Evolutionary conservation across 2,329 filamentous ascomycete species (phyloP), one percentile per base, ranked within the genome.

Genomic region (Colletotrichum sp.): DNA sequence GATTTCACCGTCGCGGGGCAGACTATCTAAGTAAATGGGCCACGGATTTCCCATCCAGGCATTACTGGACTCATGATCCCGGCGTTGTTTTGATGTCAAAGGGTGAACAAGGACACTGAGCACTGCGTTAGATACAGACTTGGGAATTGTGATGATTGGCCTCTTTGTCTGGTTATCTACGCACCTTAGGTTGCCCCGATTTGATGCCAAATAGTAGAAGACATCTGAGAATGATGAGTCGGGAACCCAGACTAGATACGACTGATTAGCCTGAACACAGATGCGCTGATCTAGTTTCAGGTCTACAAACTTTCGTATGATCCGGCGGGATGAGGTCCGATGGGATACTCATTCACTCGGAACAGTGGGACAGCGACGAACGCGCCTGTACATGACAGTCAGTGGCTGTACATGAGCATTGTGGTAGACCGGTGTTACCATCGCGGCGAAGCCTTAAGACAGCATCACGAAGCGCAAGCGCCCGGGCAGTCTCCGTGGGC

Each of bases 201-300:
- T 84, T 16, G 81, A 67, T 18, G 82, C 80, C 43, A 84, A 48
- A 71, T 83, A 83, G 70, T 83, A 83, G 66, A 83, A 84, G 10
- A 84, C 82, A 48, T 83, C 82, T 1, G 82, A 83, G 52, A 84
- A 84, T 1, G 82, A 83, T 2, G 81, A 81, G 66, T 83, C 82
- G 2, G 82, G 82, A 9, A 83, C 82, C 82, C 82, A 84, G 57
- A 83, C 81, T 77, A 10, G 43, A 8, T 16, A 36, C 16, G 36
- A 7, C 69, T 24, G 67, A 21, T 36, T 72, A 55, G 24, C 57
- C 30, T 26, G 36, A 34, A 34, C 12, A 4, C 28, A 34, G 13
- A 12, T 12, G 12, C 10, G 28, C 7, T 16, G 12, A 7, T 13
- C 5, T 16, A 30, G 5, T 26, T 21, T 18, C 7, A 55, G 16